Conservation (phyloP, 768 basidiomycete genomes). For the Boletales sp. region DNA sequence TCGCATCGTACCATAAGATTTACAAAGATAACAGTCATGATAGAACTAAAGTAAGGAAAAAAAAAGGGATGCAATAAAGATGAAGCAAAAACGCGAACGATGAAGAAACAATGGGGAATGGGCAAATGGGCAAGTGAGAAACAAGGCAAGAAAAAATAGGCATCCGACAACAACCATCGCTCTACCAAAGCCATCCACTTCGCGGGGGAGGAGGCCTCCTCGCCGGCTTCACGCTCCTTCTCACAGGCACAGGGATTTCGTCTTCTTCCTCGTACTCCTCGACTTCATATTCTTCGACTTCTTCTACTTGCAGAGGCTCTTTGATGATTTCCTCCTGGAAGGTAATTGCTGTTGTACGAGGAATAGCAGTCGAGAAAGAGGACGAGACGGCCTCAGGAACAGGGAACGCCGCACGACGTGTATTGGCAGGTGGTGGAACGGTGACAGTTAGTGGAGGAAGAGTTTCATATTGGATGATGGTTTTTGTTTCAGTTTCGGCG, state of each 20-base stretch:
- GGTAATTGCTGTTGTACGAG: slow-evolving; percentile 72
- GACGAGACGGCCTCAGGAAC: slow-evolving; percentile 60
- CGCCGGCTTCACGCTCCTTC: slow-evolving; percentile 40
- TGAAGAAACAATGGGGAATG: slow-evolving; percentile 23
- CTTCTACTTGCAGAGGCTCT: slow-evolving; percentile 34
- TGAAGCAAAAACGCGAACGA: slow-evolving; percentile 18
- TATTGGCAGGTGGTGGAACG: slow-evolving; percentile 74
- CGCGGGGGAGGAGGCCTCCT: slow-evolving; percentile 48
- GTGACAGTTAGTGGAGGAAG: slow-evolving; percentile 59
- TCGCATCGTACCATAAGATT: slow-evolving; percentile 22
- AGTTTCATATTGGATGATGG: slow-evolving; percentile 49
- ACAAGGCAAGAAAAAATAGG: slow-evolving; percentile 31
- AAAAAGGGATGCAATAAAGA: slow-evolving; percentile 8
- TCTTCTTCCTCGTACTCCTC: slow-evolving; percentile 44
- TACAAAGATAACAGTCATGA: slow-evolving; percentile 12
- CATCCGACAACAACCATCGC: slow-evolving; percentile 28
- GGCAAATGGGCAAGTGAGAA: slow-evolving; percentile 14
- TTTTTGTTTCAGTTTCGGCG: slow-evolving; percentile 61
- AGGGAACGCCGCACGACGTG: slow-evolving; percentile 70
- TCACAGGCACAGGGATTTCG: slow-evolving; percentile 38
- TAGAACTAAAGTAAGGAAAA: slow-evolving; percentile 4
- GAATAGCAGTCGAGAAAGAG: slow-evolving; percentile 58
- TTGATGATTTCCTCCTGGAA: slow-evolving; percentile 52
- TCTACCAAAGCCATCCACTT: slow-evolving; percentile 57
- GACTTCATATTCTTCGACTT: slow-evolving; percentile 34